Conservation (phyloP, 148 eudicot genomes). For the Rhododendron mucronatum region DNA sequence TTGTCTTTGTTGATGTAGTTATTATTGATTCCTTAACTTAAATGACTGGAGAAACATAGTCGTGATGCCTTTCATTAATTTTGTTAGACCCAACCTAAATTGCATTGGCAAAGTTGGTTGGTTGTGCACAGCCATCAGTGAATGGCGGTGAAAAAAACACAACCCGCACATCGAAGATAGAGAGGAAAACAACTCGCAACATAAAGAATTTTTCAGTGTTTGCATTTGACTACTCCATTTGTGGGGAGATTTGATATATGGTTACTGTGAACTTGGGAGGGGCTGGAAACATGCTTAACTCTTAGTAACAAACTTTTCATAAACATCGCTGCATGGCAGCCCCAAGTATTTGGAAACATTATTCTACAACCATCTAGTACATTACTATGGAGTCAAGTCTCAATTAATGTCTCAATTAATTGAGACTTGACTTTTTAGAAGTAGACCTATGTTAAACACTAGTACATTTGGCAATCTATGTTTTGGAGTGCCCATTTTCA, state of each 20-base stretch:
- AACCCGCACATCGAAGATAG: not conserved
- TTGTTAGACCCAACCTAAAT: not conserved
- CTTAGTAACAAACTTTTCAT: not conserved
- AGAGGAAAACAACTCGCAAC: not conserved
- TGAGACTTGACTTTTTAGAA: not conserved
- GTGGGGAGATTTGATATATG: not conserved
- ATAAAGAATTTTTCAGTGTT: not conserved
- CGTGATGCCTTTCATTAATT: not conserved
- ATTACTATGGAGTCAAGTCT: not conserved
- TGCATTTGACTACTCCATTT: not conserved
- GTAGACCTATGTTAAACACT: not conserved
- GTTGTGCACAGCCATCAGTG: not conserved
- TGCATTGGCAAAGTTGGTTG: not conserved
- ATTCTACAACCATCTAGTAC: not conserved
- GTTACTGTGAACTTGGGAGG: not conserved
- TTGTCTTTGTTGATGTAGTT: not conserved
- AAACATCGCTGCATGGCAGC: not conserved
- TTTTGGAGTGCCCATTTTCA: not conserved
- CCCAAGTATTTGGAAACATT: not conserved
- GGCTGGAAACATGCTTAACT: not conserved
- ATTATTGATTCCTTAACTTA: not conserved
- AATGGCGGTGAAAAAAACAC: not conserved
- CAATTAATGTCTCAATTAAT: too few species aligned
- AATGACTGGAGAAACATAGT: not conserved
- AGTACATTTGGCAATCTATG: not conserved